Evolutionary conservation across 257 asterid genomes (phyloP), one percentile per base, ranked within the genome.

Genomic region (Nicotiana undulata): DNA sequence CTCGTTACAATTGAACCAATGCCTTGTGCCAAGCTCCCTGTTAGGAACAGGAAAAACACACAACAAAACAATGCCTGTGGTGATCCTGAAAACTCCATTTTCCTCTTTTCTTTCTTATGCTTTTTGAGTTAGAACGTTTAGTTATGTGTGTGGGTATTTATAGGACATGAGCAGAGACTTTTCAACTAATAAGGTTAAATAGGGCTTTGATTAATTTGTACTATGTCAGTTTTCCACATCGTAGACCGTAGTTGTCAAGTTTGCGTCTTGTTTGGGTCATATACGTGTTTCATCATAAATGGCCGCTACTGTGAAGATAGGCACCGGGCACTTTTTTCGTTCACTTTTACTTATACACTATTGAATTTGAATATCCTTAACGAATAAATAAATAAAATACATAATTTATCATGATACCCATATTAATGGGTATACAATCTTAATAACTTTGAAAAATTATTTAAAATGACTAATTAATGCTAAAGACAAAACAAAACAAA

Each of bases 261-360:
- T 44, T 70, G 59, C 59, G 24, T 22, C 59, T 22, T 12, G 28
- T 70, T 70, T 44, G 2, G 77, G 22, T 22, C 20, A 44, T 44
- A n/a, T 55, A 70, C 77, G 77, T 44, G 77, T 44, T 31, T 44
- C 58, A 20, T 70, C 77, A 44, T 44, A 70, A 70, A 70, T 70
- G 77, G 8, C 31, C 18, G 53, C 34, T 34, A 18, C 52, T 1
- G 13, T 70, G 58, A 70, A 70, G 59, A 44, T 6, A 20, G 18
- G 49, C 46, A 9, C 16, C 40, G 15, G 37, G 2, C 2, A 28
- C 31, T 28, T 2, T 3, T 3, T 28, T 3, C 31, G 2, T 28
- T 1, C 31, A 28, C 31, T 28, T 28, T 28, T 28, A 28, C 2
- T 28, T 26, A 26, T 26, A 26, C 28, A 1, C 4, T 26, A 26